These are phyloP conservation scores for Fusarium chlamydosporum DNA, from an alignment of 2,329 filamentous ascomycete genomes.

Conservation along the genomic window DNA sequence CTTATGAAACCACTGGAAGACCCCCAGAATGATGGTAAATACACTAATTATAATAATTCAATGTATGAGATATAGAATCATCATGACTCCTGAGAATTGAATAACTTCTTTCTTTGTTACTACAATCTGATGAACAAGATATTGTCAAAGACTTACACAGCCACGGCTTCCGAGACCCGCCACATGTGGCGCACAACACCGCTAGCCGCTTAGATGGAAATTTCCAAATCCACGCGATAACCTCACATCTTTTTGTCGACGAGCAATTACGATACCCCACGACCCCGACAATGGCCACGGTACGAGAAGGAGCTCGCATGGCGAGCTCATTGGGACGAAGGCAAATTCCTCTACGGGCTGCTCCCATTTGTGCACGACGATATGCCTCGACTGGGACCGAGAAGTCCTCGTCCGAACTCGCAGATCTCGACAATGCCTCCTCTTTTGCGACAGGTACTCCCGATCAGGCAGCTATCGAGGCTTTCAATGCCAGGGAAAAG, in stretches of 20 bases:
- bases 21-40: not conserved
- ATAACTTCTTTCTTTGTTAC: not conserved
- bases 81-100: not conserved
- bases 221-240: slow-evolving; percentile 52
- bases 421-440: slow-evolving; percentile 67
- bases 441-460: slow-evolving; percentile 62
- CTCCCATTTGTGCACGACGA: slow-evolving; percentile 54
- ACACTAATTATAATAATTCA: not conserved
- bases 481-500: slow-evolving; percentile 59
- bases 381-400: slow-evolving; percentile 64
- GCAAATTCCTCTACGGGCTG: slow-evolving; percentile 48
- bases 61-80: not conserved
- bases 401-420: slow-evolving; percentile 55
- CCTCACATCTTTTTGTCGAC: slow-evolving; percentile 43
- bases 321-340: slow-evolving; percentile 53
- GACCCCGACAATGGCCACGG: slow-evolving; percentile 57
- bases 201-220: slow-evolving; percentile 52
- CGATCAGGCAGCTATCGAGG: slow-evolving; percentile 56
- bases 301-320: slow-evolving; percentile 59
- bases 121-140: not conserved
- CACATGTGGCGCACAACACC: slow-evolving; percentile 43
- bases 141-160: slow-evolving; percentile 4
- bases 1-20: not conserved
- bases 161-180: not conserved
- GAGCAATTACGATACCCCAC: slow-evolving; percentile 30